Conservation (phyloP, 129 eudicot genomes). For the Escallonia herrerae region DNA sequence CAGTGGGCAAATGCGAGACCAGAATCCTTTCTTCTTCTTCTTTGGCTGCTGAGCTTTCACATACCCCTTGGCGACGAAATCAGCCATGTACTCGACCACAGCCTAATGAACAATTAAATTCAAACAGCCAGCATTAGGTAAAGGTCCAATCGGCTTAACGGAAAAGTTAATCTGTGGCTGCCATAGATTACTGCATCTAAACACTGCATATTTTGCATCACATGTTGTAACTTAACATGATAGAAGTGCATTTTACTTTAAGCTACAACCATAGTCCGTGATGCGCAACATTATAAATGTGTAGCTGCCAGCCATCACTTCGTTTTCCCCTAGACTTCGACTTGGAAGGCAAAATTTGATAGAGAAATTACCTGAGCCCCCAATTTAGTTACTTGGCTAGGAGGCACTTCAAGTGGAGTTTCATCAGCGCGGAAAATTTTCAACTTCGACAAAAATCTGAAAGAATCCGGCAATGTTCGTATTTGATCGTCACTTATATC, state of each 20-base stretch:
- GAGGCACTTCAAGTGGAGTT: conserved; percentile 84
- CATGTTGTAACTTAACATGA: too few species aligned
- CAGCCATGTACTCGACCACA: conserved; percentile 74
- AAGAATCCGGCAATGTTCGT: conserved; percentile 66
- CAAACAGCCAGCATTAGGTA: conserved; percentile 7
- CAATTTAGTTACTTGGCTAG: conserved; percentile 40
- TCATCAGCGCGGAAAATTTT: conserved; percentile 58
- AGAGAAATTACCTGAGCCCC: conserved; percentile 72
- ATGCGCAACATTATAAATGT: neutral
- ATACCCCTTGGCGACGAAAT: conserved; percentile 40
- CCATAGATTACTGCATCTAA: too few species aligned
- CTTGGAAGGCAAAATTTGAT: neutral
- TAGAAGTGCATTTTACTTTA: too few species aligned
- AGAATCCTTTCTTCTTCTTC: conserved; percentile 52
- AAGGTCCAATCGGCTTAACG: neutral
- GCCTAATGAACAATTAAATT: conserved; percentile 33
- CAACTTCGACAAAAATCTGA: conserved; percentile 51
- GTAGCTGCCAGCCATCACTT: neutral
- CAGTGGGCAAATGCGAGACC: conserved; percentile 49
- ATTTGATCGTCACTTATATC: conserved; percentile 81
- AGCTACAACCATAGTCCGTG: neutral
- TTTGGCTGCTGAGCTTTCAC: conserved; percentile 18
- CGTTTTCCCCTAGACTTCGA: neutral
- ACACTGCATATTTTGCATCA: too few species aligned
- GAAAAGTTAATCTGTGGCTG: too few species aligned